phyloP scores from a whole-genome alignment of 148 eudicot genomes.

The Rhododendron ovatum region DNA sequence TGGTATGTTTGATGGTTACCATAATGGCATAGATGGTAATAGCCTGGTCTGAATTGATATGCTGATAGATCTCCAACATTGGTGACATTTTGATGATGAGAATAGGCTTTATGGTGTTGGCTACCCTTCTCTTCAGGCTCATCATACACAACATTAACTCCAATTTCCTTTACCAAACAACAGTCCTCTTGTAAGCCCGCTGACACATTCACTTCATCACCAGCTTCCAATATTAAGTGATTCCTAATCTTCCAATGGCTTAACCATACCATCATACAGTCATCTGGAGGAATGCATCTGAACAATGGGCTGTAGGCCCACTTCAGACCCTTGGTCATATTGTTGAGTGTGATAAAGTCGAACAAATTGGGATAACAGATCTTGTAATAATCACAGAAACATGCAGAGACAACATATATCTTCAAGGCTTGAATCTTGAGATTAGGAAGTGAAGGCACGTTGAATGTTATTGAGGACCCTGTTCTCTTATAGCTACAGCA shows the following conservation, averaged over 20 bases:
- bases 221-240: no score
- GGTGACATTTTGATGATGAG: neutral
- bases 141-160: neutral
- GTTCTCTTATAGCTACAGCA: neutral
- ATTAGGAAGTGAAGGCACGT: neutral
- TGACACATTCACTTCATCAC: no score
- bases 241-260: neutral
- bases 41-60: neutral
- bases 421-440: neutral
- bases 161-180: neutral
- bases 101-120: neutral
- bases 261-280: neutral
- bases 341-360: neutral
- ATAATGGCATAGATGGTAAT: neutral
- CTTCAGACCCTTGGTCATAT: neutral
- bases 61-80: neutral
- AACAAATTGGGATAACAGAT: no score
- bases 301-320: neutral
- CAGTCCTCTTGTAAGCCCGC: fast-evolving
- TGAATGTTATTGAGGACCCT: neutral
- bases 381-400: neutral
- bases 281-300: neutral
- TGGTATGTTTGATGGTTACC: no score
- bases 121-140: neutral
- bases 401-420: neutral